Evolutionary conservation across 2,329 filamentous ascomycete genomes (phyloP), one percentile per base, ranked within the genome.

Genomic region (Fusarium irregulare): DNA sequence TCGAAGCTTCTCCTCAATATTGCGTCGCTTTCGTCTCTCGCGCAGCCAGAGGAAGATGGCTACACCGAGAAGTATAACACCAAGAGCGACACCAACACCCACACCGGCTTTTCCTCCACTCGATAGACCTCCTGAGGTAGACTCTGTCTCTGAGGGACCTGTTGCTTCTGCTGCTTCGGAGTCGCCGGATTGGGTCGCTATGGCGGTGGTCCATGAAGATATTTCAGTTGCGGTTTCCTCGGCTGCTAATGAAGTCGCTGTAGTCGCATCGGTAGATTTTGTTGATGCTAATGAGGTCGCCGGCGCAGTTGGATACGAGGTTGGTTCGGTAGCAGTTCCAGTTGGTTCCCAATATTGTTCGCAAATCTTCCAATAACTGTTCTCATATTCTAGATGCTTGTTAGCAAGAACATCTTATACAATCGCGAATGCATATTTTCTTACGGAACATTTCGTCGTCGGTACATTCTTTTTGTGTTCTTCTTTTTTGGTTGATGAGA

Each of bases 341-440:
- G 71, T 72, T 7, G 61, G 48, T 42, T 75, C 73, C 73, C 73
- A 75, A 7, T 75, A 75, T 34, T 75, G 65, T 47, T 75, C 66
- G 7, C 73, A 75, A 27, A 75, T 75, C 48, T 70, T 73, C 73
- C 73, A 75, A n/a, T 75, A 75, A 14, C 71, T 74, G 16, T 75
- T 72, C 44, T 75, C 71, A 58, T 73, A 75, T 37, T 68, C 72
- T 75, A 9, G 3, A 13, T n/a, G 27, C 9, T 20, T 40, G n/a
- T 60, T 44, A 68, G 54, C 53, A 16, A 28, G 13, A 14, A 20
- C 4, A 8, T 27, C 11, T 23, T 10, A 7, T 2, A 4, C 25
- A 14, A n/a, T 37, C 34, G 12, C 6, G 2, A n/a, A 2, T 25
- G 12, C 7, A 4, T 4, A n/a, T 5, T 14, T 41, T 6, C 73